Base-by-base conservation (phyloP, 306 rosid species). In the Ammopiptanthus mongolicus region DNA sequence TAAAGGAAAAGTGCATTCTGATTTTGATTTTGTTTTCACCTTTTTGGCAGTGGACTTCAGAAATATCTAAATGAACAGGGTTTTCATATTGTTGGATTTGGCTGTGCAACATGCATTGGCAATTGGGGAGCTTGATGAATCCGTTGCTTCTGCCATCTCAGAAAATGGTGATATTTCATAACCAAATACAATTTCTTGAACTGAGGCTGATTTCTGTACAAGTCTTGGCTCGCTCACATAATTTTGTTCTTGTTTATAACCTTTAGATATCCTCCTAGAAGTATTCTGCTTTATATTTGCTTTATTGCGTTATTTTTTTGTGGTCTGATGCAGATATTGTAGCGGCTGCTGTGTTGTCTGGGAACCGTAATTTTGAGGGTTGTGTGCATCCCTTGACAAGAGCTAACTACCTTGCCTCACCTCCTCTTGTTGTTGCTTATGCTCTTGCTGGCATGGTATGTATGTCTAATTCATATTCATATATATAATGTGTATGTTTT, bases 401-500 rank as follows among this genome's bases (percentile, higher is more conserved):
- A 84, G 98, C 98, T 18, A 95, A 95, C 83, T 95, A 95, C 81
- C 96, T 95, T 77, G 98, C 98, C 58, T 95, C 98, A n/a, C 98
- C 98, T 68, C 98, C 98, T 65, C 76, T 95, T 65, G 97, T 91
- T 84, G 97, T 95, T 47, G 97, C 98, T 44, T 95, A 91, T 75
- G 98, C 98, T 57, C 92, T 95, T 50, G 95, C 97, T 83, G 97
- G 98, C 88, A 91, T 96, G 89, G 98, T 94, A 88, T 13, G 74
- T 62, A 44, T 52, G 36, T 56, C 59, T 61, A 42, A 63, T 25
- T 57, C 44, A n/a, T n/a, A n/a, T n/a, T n/a, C n/a, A 74, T 77
- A 34, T 63, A 15, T 75, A 29, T 3, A 17, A 22, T 12, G 25
- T 56, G 65, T 11, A 2, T 61, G 42, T 31, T 44, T 64, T 56